phyloP scores from a whole-genome alignment of 306 rosid genomes.

The Bauhinia variegata region DNA sequence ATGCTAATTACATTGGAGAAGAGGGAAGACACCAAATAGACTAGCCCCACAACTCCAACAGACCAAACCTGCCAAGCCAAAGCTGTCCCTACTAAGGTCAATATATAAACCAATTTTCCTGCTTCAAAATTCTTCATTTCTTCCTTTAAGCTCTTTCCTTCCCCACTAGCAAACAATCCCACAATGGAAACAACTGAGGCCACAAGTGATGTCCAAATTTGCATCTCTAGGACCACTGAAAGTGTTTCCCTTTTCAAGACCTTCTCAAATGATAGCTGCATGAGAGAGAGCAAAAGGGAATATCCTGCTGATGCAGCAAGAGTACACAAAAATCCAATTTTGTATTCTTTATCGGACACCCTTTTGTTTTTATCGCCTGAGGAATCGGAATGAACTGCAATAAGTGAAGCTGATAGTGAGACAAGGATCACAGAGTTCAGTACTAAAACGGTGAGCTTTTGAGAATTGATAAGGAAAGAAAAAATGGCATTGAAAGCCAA shows the following conservation, averaged over 20 bases:
- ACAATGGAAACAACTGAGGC: conserved; percentile 58
- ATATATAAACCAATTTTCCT: conserved; percentile 53
- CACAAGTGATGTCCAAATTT: conserved; percentile 62
- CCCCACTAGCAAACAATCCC: conserved; percentile 65
- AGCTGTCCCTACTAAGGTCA: conserved; percentile 57
- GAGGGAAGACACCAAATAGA: conserved; percentile 65
- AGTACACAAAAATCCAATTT: conserved; percentile 52
- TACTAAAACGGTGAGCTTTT: conserved; percentile 59
- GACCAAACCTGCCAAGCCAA: conserved; percentile 73
- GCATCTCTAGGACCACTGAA: conserved; percentile 69
- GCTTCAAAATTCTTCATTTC: conserved; percentile 53
- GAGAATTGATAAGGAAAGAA: conserved; percentile 68
- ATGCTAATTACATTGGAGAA: conserved; percentile 81
- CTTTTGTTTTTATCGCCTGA: conserved; percentile 35
- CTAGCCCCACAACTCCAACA: conserved; percentile 68
- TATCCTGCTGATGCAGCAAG: conserved; percentile 66
- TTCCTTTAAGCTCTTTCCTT: conserved; percentile 53
- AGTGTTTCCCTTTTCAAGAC: conserved; percentile 65
- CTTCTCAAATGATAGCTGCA: conserved; percentile 65
- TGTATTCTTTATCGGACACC: conserved; percentile 39
- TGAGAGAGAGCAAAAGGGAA: conserved; percentile 66
- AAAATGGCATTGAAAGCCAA: conserved; percentile 72
- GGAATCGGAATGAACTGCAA: conserved; percentile 62
- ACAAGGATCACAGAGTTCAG: conserved; percentile 64
- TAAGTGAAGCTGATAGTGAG: conserved; percentile 59